A percentile compares a stretch with the other conserved stretches of the same genome.
phyloP scores from a whole-genome alignment of 768 basidiomycete species.

The Lactarius akahatsu region DNA sequence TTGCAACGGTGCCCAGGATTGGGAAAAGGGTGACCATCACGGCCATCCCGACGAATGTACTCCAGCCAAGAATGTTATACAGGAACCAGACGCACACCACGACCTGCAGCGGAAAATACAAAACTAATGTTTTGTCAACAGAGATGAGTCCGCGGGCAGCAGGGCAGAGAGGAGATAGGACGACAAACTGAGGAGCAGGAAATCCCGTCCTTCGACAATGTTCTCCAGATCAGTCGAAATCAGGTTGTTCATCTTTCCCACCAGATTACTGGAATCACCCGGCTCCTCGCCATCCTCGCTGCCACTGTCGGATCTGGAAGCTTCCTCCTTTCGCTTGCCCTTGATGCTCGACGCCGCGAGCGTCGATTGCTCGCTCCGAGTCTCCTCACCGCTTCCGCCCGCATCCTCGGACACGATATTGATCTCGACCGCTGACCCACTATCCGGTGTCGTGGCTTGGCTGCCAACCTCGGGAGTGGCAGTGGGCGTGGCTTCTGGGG shows the following conservation, averaged over 20 bases:
- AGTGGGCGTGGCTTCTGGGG: conserved; percentile 28
- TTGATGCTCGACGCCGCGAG: conserved; percentile 26
- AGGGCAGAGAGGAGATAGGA: neutral
- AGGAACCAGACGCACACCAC: conserved; percentile 43
- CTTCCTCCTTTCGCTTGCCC: conserved; percentile 22
- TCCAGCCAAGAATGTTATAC: conserved; percentile 51
- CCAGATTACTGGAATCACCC: conserved; percentile 45
- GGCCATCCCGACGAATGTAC: conserved; percentile 43
- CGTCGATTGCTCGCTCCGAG: conserved; percentile 23
- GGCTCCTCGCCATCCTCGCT: conserved; percentile 4
- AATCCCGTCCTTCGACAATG: conserved; percentile 35
- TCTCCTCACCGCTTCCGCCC: conserved; percentile 25
- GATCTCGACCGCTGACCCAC: conserved; percentile 29
- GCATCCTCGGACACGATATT: conserved; percentile 3
- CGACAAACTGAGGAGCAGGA: conserved; percentile 25
- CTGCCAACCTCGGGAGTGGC: conserved; percentile 30
- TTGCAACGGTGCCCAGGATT: conserved; percentile 43
- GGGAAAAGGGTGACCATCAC: conserved; percentile 44
- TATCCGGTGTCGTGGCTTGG: conserved; percentile 29
- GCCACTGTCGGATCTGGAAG: neutral
- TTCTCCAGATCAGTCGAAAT: conserved; percentile 59
- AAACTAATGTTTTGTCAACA: conserved; percentile 20
- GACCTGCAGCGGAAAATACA: conserved; percentile 44
- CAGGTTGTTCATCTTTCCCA: conserved; percentile 76
- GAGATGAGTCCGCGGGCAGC: neutral